Evolutionary conservation across 2,329 filamentous ascomycete species (phyloP).

Genomic region (Cercospora canescens): DNA sequence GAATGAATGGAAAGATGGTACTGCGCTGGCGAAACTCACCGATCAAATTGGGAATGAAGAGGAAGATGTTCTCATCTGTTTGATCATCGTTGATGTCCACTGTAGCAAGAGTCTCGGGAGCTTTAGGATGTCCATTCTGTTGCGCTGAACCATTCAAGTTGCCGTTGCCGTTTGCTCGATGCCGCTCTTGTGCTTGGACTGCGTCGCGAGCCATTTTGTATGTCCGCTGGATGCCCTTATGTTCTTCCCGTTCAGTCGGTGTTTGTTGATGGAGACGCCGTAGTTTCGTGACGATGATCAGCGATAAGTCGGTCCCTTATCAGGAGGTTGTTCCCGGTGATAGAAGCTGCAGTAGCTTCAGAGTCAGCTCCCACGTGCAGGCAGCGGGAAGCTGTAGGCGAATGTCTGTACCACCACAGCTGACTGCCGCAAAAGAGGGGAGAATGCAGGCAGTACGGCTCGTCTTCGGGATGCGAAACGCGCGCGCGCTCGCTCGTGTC

Average conservation of each 20-base stretch:
- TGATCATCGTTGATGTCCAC: conserved; percentile 19
- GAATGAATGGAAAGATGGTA: neutral
- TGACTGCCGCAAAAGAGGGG: neutral
- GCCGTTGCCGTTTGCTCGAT: conserved; percentile 17
- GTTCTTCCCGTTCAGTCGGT: neutral
- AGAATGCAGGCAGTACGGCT: neutral
- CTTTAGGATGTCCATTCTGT: conserved; percentile 26
- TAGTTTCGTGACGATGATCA: neutral
- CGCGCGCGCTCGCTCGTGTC: neutral
- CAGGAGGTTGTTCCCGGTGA: neutral
- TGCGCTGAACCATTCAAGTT: conserved; percentile 20
- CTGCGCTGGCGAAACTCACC: conserved; percentile 37
- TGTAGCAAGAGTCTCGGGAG: conserved; percentile 1
- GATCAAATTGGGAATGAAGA: conserved; percentile 55
- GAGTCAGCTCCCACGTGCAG: neutral
- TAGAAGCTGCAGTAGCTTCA: neutral
- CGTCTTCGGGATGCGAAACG: neutral
- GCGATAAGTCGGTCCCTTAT: neutral
- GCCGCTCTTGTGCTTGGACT: conserved; percentile 19
- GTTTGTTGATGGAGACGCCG: neutral
- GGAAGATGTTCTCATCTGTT: conserved; percentile 54
- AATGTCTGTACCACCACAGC: neutral
- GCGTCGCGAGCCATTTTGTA: conserved; percentile 27
- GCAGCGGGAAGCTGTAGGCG: neutral
- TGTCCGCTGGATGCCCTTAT: neutral